Evolutionary conservation across 2,329 filamentous ascomycete species (phyloP).

Genomic region (Ophiostoma piceae): DNA sequence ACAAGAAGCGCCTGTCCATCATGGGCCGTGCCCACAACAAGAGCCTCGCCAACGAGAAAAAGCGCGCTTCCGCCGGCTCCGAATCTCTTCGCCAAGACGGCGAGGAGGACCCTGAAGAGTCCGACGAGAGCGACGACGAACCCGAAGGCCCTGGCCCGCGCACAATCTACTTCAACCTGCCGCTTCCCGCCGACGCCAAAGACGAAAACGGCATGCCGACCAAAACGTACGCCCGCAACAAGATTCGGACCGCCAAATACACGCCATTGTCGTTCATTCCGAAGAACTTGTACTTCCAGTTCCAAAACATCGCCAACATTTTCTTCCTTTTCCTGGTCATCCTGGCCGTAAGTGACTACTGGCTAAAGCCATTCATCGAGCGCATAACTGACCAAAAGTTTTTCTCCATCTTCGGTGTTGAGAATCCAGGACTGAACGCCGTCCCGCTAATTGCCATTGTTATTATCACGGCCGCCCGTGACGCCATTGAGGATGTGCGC

Average conservation of each 20-base stretch:
- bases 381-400: conserved; percentile 55
- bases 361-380: neutral
- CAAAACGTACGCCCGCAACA: conserved; percentile 75
- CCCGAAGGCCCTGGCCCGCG: conserved; percentile 44
- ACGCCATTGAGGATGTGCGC: conserved; percentile 91
- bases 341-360: conserved; percentile 64
- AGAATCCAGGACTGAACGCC: conserved; percentile 82
- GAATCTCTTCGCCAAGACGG: conserved; percentile 32
- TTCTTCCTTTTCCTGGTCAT: conserved; percentile 98
- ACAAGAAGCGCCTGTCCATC: conserved; percentile 75
- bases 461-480: conserved; percentile 81
- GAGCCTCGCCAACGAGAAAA: conserved; percentile 63
- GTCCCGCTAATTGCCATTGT: conserved; percentile 93
- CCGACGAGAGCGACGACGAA: conserved; percentile 36
- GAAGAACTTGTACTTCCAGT: conserved; percentile 96
- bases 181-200: conserved; percentile 66
- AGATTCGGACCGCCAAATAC: conserved; percentile 97
- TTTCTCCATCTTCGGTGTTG: conserved; percentile 90
- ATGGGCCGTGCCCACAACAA: conserved; percentile 69
- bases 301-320: conserved; percentile 96
- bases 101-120: conserved; percentile 37
- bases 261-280: conserved; percentile 91
- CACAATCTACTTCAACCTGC: conserved; percentile 78
- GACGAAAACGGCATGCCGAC: conserved; percentile 75
- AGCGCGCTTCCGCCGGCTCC: conserved; percentile 44